Evolutionary conservation across 2,329 filamentous ascomycete species (phyloP), one percentile per base, ranked within the genome.

Genomic region (Penicillium hordei): DNA sequence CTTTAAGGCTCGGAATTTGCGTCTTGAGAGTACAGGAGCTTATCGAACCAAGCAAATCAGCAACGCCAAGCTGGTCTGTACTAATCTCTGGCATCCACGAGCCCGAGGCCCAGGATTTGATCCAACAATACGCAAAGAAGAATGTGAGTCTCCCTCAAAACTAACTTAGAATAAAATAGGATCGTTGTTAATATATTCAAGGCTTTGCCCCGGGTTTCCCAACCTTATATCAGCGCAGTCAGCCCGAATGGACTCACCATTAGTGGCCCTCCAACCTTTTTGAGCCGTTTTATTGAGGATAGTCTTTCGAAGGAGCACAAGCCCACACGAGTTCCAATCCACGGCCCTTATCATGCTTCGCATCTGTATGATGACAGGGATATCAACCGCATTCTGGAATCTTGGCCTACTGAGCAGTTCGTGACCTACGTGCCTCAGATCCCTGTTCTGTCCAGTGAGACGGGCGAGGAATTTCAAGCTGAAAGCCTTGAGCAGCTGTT

Each of bases 191-290:
- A 58, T 25, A 9, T 36, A 9, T 5, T 4, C 4, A 21, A 75
- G 68, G 76, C 75, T 39, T 81, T 84, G 58, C 74, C 82, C 42
- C 72, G 72, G 19, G 79, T 82, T 44, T 81, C 75, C 56, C 80
- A 76, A 61, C 82, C 83, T 3, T 86, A 85, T 72, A 76, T 86
- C 68, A 85, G 83, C 66, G 83, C 83, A 17, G 79, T 85, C 59
- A 84, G 83, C 61, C 78, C 79, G 38, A 84, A 83, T 75, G 82
- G 83, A 38, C 72, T 86, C 55, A 86, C 83, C 17, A 79, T 86
- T 68, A 85, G 82, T 61, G 84, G 82, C 45, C 83, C 84, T 21
- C 84, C 84, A 8, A 75, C 76, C 13, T 81, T 80, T 5, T 79
- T 83, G 36, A 77, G 79, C 61, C 75, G 78, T 23, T 77, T 86